Conservation (phyloP, 495 filamentous ascomycete genomes). For the Cudoniella acicularis region DNA sequence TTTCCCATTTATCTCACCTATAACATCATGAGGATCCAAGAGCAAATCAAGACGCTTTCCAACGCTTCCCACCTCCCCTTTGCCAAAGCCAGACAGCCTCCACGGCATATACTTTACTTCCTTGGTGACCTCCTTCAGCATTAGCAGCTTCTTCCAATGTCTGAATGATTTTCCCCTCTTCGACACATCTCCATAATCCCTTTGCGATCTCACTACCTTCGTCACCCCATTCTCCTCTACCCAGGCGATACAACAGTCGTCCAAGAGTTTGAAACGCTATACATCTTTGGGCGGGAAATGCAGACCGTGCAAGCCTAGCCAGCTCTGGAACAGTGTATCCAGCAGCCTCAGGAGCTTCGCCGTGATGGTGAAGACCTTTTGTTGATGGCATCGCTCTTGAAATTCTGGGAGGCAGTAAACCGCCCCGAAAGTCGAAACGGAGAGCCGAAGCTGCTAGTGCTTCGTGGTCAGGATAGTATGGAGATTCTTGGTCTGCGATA, state of each 20-base stretch:
- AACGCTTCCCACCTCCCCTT: constrained; percentile 62
- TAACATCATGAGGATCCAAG: no score
- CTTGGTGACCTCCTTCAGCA: constrained; percentile 46
- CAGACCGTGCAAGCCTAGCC: constrained; percentile 73
- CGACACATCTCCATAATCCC: constrained; percentile 73
- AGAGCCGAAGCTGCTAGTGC: constrained; percentile 72
- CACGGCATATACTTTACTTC: constrained; percentile 74
- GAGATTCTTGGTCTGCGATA: constrained; percentile 56
- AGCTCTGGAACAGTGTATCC: constrained; percentile 93
- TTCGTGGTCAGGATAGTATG: constrained; percentile 73
- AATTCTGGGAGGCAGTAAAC: constrained; percentile 68
- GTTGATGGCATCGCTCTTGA: constrained; percentile 67
- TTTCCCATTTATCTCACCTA: no score
- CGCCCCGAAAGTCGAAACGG: constrained; percentile 84
- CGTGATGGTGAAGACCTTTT: constrained; percentile 89
- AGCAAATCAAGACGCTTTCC: constrained; percentile 20
- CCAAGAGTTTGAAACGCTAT: constrained; percentile 90
- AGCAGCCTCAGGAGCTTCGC: constrained; percentile 85
- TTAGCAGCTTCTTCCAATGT: constrained; percentile 64
- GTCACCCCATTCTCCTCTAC: constrained; percentile 71
- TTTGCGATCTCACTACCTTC: constrained; percentile 51
- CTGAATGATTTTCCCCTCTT: constrained; percentile 70
- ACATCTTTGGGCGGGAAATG: constrained; percentile 82
- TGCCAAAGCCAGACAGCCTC: constrained; percentile 92
- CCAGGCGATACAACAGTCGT: constrained; percentile 77